Base-by-base conservation (phyloP, 805 yeast genomes). In the Metschnikowia baotianmanensis region DNA sequence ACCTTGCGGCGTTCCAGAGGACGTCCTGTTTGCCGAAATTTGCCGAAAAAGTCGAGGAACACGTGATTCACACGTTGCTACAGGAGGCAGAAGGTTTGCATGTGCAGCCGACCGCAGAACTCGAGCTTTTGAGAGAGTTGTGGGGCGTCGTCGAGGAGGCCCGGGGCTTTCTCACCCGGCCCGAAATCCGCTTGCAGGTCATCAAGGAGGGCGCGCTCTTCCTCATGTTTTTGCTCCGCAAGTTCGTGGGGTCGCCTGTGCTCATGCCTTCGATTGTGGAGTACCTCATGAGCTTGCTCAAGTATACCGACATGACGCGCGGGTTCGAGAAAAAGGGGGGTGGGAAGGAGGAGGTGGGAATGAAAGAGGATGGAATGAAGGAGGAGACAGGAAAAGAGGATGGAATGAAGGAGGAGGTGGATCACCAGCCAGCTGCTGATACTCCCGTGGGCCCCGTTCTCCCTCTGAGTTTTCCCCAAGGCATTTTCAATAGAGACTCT, bases 211-310 rank as follows among this genome's bases (percentile, higher is more conserved):
- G 36, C 5, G 23, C 32, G 12, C 7, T 43, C 3, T 48, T 43
- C 33, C 35, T 35, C 22, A 33, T 38, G 43, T 51, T 51, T 30
- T 31, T 51, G 34, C 41, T 42, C 10, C 43, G 53, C 16, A 51
- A 51, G 36, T 37, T 47, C n/a, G 31, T 42, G 16, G 55, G 55
- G 8, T 36, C 48, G 5, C 53, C 55, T 0, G 30, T 51, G 1
- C 16, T 35, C 13, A 27, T 36, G 3, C 21, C 30, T 5, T 22
- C 40, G 17, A 34, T 36, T 12, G 31, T 34, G 23, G 22, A 9
- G 22, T 29, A 23, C 12, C 35, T 40, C 24, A 29, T 40, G 36
- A 25, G 30, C 12, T 40, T 30, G 24, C 26, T 40, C 10, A 40
- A 34, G 34, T 13, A n/a, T 9, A 31, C 36, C 2, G 39, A 40